A percentile compares a stretch with the other conserved stretches of the same genome.
Evolutionary conservation across 2,329 filamentous ascomycete genomes (phyloP).

Genomic region (Scedosporium dehoogii): DNA sequence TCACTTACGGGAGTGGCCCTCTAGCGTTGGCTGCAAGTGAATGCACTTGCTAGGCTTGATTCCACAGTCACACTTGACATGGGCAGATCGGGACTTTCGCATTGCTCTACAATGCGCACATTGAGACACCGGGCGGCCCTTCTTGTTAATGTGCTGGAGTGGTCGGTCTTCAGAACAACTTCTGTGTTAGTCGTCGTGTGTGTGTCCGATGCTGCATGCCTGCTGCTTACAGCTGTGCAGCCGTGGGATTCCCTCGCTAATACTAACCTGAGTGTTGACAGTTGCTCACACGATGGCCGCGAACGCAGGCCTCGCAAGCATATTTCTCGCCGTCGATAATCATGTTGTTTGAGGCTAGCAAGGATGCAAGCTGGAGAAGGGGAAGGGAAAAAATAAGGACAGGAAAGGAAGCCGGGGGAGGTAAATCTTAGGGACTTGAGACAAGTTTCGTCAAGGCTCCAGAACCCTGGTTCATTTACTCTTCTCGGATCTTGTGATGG

Average conservation of each 20-base stretch:
- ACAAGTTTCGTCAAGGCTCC: background rate
- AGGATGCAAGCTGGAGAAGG: background rate
- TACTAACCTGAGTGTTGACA: conserved; percentile 88
- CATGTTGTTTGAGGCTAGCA: conserved; percentile 39
- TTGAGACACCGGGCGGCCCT: conserved; percentile 94
- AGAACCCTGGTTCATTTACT: background rate
- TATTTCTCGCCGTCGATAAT: conserved; percentile 93
- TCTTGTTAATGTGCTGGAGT: conserved; percentile 91
- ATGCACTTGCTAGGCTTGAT: conserved; percentile 72
- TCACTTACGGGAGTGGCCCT: conserved; percentile 51
- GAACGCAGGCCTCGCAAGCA: conserved; percentile 95
- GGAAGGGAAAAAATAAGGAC: background rate
- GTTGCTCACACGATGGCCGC: conserved; percentile 97
- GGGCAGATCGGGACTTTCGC: conserved; percentile 90
- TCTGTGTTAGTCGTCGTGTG: background rate
- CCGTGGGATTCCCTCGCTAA: conserved; percentile 9
- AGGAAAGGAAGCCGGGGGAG: background rate
- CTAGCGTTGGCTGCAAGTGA: conserved; percentile 46
- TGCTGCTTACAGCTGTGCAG: conserved; percentile 8
- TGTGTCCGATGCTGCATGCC: too few species aligned
- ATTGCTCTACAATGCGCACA: conserved; percentile 92
- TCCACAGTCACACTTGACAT: conserved; percentile 94
- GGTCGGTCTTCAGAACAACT: conserved; percentile 58
- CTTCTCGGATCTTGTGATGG: background rate
- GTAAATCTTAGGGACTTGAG: background rate